These are phyloP conservation scores for Lineolata rhizophorae DNA, from an alignment of 495 filamentous ascomycete genomes.

Conservation along the genomic window DNA sequence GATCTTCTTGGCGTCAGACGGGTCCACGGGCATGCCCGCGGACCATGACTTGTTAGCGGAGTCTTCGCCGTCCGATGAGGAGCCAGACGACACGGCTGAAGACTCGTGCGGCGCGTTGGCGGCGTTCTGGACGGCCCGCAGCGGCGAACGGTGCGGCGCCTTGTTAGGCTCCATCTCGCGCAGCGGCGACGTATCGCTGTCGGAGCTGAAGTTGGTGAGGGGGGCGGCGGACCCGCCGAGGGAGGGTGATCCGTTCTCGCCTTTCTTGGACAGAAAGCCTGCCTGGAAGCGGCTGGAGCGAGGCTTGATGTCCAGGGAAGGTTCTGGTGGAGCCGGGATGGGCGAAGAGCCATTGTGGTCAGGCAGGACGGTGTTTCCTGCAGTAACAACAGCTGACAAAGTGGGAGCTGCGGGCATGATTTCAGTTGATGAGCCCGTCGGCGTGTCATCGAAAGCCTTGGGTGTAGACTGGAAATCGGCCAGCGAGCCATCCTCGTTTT, in stretches of 20 bases:
- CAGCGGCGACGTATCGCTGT: slow-evolving; percentile 36
- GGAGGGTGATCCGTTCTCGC: slow-evolving; percentile 39
- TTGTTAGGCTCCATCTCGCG: slow-evolving; percentile 40
- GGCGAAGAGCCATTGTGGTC: slow-evolving; percentile 31
- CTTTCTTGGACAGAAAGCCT: slow-evolving; percentile 67
- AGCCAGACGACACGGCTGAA: slow-evolving; percentile 5
- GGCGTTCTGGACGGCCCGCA: slow-evolving; percentile 27
- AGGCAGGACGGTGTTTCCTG: slow-evolving; percentile 2
- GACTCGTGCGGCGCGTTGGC: slow-evolving; percentile 6
- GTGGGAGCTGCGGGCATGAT: slow-evolving; percentile 16
- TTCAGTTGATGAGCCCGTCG: slow-evolving; percentile 30
- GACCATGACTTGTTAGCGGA: too few species aligned
- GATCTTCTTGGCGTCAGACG: slow-evolving; percentile 36
- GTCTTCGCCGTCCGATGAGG: too few species aligned
- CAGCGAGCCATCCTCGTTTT: slow-evolving; percentile 56
- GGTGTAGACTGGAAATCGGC: slow-evolving; percentile 84
- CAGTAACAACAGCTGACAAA: slow-evolving; percentile 2
- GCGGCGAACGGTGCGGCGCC: slow-evolving; percentile 30
- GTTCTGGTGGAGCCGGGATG: slow-evolving; percentile 23
- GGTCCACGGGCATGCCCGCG: slow-evolving; percentile 21
- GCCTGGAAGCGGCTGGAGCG: slow-evolving; percentile 61
- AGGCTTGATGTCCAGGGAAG: slow-evolving; percentile 27
- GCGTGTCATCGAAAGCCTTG: slow-evolving; percentile 30
- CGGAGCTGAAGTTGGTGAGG: slow-evolving; percentile 16
- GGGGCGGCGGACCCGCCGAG: slow-evolving; percentile 8